phyloP scores from a whole-genome alignment of 306 rosid species.

The Oxytropis ochrocephala region DNA sequence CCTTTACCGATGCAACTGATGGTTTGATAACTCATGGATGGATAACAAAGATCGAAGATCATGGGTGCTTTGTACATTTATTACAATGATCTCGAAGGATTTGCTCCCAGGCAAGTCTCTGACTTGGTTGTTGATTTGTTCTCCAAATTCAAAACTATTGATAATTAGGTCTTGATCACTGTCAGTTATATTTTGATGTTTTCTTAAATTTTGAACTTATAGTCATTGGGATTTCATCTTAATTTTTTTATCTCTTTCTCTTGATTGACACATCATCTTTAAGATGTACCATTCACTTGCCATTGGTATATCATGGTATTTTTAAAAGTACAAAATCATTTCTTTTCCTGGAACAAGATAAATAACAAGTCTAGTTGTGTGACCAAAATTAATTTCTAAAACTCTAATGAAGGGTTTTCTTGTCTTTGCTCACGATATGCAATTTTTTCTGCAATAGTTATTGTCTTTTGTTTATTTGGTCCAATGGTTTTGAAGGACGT shows the following conservation, averaged over 20 bases:
- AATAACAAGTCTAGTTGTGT: not conserved
- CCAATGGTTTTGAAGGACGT: not conserved
- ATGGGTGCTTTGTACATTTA: constrained; percentile 90
- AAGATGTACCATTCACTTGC: not conserved
- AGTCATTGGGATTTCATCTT: not conserved
- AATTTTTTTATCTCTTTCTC: not conserved
- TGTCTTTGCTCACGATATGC: not conserved
- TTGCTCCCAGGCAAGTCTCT: constrained; percentile 72
- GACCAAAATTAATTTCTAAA: not conserved
- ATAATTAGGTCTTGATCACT: not conserved
- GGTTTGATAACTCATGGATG: constrained; percentile 94
- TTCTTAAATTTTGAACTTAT: not conserved
- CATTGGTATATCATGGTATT: not conserved
- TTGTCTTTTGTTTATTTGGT: not conserved
- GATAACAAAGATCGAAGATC: constrained; percentile 84
- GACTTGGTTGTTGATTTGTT: not conserved
- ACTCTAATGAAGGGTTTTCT: not conserved
- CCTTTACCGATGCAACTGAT: constrained; percentile 67
- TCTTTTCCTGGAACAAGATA: not conserved
- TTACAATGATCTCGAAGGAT: constrained; percentile 93
- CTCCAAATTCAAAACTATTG: not conserved
- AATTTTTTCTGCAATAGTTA: not conserved
- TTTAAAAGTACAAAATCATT: not conserved
- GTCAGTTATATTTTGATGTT: not conserved
- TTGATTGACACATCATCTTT: not conserved